Conservation (phyloP, 108 stramenopile genomes). For the Aurantiochytrium sp. region DNA sequence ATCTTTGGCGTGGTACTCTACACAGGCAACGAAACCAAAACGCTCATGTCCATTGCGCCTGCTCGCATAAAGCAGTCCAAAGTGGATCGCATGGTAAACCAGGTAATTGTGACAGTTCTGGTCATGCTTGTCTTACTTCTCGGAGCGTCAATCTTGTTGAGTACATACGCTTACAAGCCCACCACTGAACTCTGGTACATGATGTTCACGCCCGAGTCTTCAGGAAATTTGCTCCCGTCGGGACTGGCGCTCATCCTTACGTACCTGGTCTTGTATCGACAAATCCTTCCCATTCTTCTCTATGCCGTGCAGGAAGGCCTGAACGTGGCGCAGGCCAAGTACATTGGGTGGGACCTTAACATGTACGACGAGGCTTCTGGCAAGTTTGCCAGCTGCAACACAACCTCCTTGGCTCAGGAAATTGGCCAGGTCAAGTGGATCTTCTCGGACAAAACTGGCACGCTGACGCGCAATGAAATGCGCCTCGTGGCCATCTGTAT, state of each 20-base stretch:
- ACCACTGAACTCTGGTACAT: slow-evolving; percentile 39
- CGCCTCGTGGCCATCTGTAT: slow-evolving; percentile 84
- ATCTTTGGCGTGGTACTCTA: slow-evolving; percentile 82
- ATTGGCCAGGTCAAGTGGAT: slow-evolving; percentile 43
- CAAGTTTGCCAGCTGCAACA: slow-evolving; percentile 41
- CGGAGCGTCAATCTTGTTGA: slow-evolving; percentile 22
- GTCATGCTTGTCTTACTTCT: slow-evolving; percentile 23
- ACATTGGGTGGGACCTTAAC: slow-evolving; percentile 40
- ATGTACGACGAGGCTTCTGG: slow-evolving; percentile 54
- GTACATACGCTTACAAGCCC: not conserved
- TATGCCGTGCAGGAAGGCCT: slow-evolving; percentile 59
- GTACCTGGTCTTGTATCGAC: slow-evolving; percentile 65
- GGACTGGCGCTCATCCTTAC: slow-evolving; percentile 69
- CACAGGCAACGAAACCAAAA: slow-evolving; percentile 87
- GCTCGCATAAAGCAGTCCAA: slow-evolving; percentile 85
- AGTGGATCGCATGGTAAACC: slow-evolving; percentile 58
- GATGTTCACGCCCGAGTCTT: not conserved
- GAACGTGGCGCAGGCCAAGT: slow-evolving; percentile 44
- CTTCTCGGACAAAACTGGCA: slow-evolving; percentile 85
- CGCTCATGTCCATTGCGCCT: slow-evolving; percentile 75
- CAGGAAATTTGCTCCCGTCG: not conserved
- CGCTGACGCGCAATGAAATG: slow-evolving; percentile 95
- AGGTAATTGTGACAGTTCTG: slow-evolving; percentile 36
- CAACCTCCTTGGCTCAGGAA: slow-evolving; percentile 46
- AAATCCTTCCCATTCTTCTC: slow-evolving; percentile 58